Base-by-base conservation (phyloP, 495 filamentous ascomycete genomes). In the Neurospora sublineolata region DNA sequence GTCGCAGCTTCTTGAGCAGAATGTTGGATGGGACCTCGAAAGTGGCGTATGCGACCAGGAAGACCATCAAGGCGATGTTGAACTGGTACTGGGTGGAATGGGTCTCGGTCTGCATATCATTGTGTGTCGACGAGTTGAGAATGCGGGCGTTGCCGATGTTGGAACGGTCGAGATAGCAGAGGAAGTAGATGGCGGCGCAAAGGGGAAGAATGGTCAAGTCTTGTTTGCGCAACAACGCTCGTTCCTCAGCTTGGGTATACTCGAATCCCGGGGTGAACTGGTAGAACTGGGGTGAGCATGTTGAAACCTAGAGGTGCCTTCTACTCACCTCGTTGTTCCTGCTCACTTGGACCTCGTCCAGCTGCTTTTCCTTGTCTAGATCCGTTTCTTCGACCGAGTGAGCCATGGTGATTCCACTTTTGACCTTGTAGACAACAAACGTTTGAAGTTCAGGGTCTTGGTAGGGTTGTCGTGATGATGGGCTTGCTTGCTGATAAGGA, bases 1-100 rank as follows among this genome's bases (percentile, higher is more conserved):
- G 90, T 23, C 82, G 85, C 37, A 91, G 82, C 74, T 88, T 91
- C 79, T 92, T 91, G 44, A 93, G 79, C 18, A 90, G 79, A 76
- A 89, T 88, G 72, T 93, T 93, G n/a, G 87, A 89, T 0, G 90
- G 90, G 1, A 92, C 89, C 77, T 91, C 89, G 73, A 91, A 91
- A 1, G 88, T 71, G 41, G 85, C 88, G 73, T 93, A 94, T 16
- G 86, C 89, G 12, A 93, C 86, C 0, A 92, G 80, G 75, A 93
- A 92, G 12, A 92, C 84, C 87, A 90, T 92, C 6, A 93, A 79
- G 30, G 90, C 89, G 71, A 92, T 88, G 71, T 91, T 91, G 77
- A 87, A 91, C 73, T 92, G 82, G 75, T 86, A 86, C 16, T 83
- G 83, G 10, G 86, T 86, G 80, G 90, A 89, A 69, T 84, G 75